Percentiles rank a stretch among this genome's conserved stretches.
phyloP scores from a whole-genome alignment of 768 basidiomycete species.

The Tremella fuciformis region DNA sequence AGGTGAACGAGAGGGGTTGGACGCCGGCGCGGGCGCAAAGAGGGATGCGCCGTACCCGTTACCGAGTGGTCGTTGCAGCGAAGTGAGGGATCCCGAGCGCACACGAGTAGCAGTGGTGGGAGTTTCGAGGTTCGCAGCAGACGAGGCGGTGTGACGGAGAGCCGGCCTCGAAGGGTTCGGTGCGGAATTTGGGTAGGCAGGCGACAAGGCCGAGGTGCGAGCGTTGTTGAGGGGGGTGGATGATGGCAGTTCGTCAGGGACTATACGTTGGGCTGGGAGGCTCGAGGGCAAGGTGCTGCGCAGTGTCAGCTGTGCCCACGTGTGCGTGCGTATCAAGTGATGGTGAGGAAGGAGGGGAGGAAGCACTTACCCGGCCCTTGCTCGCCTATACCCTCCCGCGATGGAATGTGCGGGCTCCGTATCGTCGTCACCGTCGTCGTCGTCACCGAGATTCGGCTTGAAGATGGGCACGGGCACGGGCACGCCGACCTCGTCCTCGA shows the following conservation, averaged over 20 bases:
- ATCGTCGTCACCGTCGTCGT: conserved; percentile 57
- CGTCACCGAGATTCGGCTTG: conserved; percentile 56
- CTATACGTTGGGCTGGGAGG: conserved; percentile 69
- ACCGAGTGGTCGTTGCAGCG: conserved; percentile 68
- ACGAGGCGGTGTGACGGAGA: conserved; percentile 47
- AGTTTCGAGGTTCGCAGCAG: conserved; percentile 38
- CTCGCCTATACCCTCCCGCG: conserved; percentile 72
- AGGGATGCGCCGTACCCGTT: conserved; percentile 80
- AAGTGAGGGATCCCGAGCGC: conserved; percentile 86
- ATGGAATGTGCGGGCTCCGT: not conserved
- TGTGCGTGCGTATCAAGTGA: not conserved
- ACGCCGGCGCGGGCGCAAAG: conserved; percentile 68
- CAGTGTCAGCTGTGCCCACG: not conserved
- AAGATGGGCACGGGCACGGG: conserved; percentile 60
- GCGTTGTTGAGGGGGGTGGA: conserved; percentile 47
- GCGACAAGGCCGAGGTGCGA: conserved; percentile 56
- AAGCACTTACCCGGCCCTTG: conserved; percentile 72
- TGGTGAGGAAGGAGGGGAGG: not conserved
- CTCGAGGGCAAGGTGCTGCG: conserved; percentile 78
- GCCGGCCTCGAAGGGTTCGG: conserved; percentile 31
- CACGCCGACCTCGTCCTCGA: conserved; percentile 74
- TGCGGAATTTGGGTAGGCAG: conserved; percentile 40
- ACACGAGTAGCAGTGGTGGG: conserved; percentile 61
- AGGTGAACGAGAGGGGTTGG: conserved; percentile 56
- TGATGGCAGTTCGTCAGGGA: conserved; percentile 55